Evolutionary conservation across 192 early-diverging fungal species (phyloP).

Genomic region (Coemansia sp.): DNA sequence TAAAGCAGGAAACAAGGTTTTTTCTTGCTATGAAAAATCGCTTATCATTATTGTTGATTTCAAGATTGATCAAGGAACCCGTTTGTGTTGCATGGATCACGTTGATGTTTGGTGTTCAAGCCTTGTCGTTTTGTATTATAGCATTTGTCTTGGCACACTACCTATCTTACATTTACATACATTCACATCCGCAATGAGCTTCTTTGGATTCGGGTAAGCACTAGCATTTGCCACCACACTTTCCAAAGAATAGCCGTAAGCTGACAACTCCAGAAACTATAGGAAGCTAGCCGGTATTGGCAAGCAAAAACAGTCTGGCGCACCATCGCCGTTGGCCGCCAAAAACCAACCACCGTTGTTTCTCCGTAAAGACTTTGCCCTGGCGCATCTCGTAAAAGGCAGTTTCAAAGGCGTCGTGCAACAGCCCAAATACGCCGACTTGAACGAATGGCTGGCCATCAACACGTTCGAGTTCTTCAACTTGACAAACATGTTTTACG

Average conservation of each 20-base stretch:
- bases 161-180: no score
- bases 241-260: neutral
- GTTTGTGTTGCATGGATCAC: no score
- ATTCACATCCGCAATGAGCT: constrained; percentile 35
- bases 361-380: constrained; percentile 69
- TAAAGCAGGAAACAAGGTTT: no score
- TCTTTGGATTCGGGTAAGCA: constrained; percentile 54
- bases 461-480: constrained; percentile 93
- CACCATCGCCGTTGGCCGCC: constrained; percentile 20
- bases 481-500: constrained; percentile 87
- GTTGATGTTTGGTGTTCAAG: no score
- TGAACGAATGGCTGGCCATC: constrained; percentile 90
- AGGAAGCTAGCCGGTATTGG: constrained; percentile 53
- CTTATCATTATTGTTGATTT: no score
- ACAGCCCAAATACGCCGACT: constrained; percentile 87
- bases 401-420: constrained; percentile 88
- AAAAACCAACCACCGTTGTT: constrained; percentile 54
- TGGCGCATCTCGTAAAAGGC: constrained; percentile 79
- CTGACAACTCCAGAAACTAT: neutral
- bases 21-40: no score
- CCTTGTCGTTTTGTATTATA: no score
- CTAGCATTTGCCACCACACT: no score
- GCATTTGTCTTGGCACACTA: no score
- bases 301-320: constrained; percentile 43
- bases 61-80: no score